Percentiles rank a stretch among this genome's conserved stretches.
phyloP scores from a whole-genome alignment of 306 rosid genomes.

The Trifolium repens region DNA sequence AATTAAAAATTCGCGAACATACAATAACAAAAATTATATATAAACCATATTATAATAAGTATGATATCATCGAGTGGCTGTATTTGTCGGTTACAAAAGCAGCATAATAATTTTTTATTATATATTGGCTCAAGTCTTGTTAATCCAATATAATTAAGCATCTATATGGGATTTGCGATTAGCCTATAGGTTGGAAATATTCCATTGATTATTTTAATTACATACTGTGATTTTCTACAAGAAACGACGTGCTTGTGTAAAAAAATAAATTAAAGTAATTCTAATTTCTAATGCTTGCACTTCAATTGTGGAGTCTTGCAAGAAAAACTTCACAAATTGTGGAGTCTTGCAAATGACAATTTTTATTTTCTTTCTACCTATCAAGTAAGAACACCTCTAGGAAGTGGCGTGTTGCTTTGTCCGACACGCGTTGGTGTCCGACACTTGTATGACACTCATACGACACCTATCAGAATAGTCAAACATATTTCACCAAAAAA shows the following conservation, averaged over 20 bases:
- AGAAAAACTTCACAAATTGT: not conserved
- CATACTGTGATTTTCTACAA: slow-evolving; percentile 17
- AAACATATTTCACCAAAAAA: too few relatives aligned
- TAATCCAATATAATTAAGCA: slow-evolving; percentile 17
- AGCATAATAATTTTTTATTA: slow-evolving; percentile 19
- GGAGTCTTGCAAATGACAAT: not conserved
- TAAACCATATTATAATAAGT: not conserved
- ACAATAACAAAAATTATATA: too few relatives aligned
- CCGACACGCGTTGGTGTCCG: too few relatives aligned
- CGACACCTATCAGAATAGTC: too few relatives aligned
- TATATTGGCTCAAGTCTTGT: slow-evolving; percentile 27
- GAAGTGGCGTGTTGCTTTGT: too few relatives aligned
- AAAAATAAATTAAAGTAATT: not conserved
- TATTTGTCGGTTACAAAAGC: slow-evolving; percentile 34
- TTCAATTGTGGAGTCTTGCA: not conserved
- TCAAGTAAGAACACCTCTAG: too few relatives aligned
- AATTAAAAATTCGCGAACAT: too few relatives aligned
- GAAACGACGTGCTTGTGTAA: slow-evolving; percentile 15
- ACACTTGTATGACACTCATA: too few relatives aligned
- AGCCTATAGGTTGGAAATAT: slow-evolving; percentile 15
- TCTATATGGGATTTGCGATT: not conserved
- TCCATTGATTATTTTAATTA: slow-evolving; percentile 4
- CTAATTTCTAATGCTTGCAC: not conserved
- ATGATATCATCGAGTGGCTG: slow-evolving; percentile 14
- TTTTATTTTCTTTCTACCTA: not conserved